Base-by-base conservation (phyloP, 2,329 filamentous ascomycete species). In the Aureobasidium sp. region DNA sequence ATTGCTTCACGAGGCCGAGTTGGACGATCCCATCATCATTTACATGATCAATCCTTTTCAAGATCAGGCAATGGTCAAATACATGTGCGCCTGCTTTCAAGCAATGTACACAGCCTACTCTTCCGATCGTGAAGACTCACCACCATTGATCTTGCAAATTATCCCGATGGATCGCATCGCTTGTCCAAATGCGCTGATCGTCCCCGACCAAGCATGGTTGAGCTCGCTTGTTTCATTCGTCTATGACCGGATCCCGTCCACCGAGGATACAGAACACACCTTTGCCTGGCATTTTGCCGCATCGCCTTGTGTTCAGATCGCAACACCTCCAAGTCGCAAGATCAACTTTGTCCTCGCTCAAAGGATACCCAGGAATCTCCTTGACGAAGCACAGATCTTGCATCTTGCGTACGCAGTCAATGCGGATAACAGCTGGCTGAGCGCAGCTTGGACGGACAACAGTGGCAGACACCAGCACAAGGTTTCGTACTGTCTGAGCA, bases 331-430 rank as follows among this genome's bases (percentile, higher is more conserved):
- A 3, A 86, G 87, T 10, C 81, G 84, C 22, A 77, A 75, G 24
- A 85, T 94, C 49, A 85, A 87, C 45, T 93, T 94, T 69, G 86
- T 87, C 64, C 70, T 90, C 2, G 77, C 74, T 1, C 69, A 79
- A 1, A 81, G 79, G 12, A 84, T 86, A 2, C 88, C 86, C 0
- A 79, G 81, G 16, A 86, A 88, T 16, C 71, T 91, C 5, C 73
- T 93, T 50, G 80, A 85, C 53, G 88, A 93, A 64, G 88, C 90
- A 59, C 86, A 83, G 0, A 85, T 85, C 62, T 80, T 95, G 25
- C 88, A 95, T 65, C 73, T 94, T 39, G 86, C 85, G 1, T 94
- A 94, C 62, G 80, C 85, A 2, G 78, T 83, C 53, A 90, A 86
- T 62, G 74, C 84, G 10, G 86, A 91, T 64, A 81, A 85, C 17